Evolutionary conservation across 768 basidiomycete genomes (phyloP), one percentile per base, ranked within the genome.

Genomic region (Erythrobasidium yunnanense): DNA sequence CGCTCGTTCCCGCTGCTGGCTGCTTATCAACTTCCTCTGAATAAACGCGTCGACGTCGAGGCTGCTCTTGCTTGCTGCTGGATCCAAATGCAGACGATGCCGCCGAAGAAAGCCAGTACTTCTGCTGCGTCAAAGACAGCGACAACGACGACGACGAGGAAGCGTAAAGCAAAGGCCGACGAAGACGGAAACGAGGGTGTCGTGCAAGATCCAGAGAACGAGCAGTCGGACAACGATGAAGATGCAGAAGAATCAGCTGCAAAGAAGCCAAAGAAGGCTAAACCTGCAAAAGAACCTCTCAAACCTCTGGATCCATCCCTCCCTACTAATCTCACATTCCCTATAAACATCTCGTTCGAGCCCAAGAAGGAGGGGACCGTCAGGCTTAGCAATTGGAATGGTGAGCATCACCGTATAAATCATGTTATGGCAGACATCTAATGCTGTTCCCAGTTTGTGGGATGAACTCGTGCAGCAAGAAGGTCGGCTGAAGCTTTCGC

Each of bases 401-500:
- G 29, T 46, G 18, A 33, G 62, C 22, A 22, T 17, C 11, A 42
- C n/a, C n/a, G n/a, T n/a, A n/a, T n/a, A n/a, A n/a, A n/a, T n/a
- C n/a, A n/a, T n/a, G 22, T 30, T 20, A 22, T 6, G 81, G 80
- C 3, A 79, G 81, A 5, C 68, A 83, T 45, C 79, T 84, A 17
- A 77, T 91, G 29, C 49, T 8, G 22, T 51, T 8, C 22, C 17
- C 23, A 51, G 81, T 91, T 4, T 87, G 85, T 69, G 85, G 90
- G 2, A 77, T 87, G 55, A 83, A 83, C 33, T 81, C 87, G 0
- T 82, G 84, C 65, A 81, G 84, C 70, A 90, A 85, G 77, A 90
- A 92, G 82, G 88, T 85, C 65, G 55, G 27, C 32, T 7, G 13
- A 22, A 8, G 1, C n/a, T n/a, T 11, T 42, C 54, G 52, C 20